Evolutionary conservation across 1,139 yeast genomes (phyloP).

Genomic region (Candida glucosophila): DNA sequence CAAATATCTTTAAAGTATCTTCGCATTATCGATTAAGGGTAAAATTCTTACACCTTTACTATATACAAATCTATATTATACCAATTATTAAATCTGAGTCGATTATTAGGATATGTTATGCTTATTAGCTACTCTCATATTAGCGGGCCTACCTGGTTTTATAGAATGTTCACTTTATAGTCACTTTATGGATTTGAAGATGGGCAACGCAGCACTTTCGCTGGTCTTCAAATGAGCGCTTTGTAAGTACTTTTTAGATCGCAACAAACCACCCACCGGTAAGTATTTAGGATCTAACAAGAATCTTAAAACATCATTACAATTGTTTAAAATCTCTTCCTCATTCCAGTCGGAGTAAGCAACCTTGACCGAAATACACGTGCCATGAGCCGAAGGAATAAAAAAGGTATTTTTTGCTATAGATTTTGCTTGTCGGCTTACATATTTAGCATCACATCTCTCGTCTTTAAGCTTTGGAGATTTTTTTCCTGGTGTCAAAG

Average conservation of each 20-base stretch:
- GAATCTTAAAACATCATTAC: slow-evolving; percentile 46
- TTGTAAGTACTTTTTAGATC: slow-evolving; percentile 30
- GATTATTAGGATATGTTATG: too few species aligned
- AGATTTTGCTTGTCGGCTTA: slow-evolving; percentile 50
- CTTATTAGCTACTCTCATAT: background rate
- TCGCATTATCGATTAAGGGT: too few species aligned
- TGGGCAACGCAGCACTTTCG: slow-evolving; percentile 53
- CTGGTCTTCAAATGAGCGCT: slow-evolving; percentile 54
- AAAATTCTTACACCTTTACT: too few species aligned
- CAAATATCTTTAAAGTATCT: too few species aligned
- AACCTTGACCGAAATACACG: slow-evolving; percentile 39
- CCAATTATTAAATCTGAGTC: too few species aligned
- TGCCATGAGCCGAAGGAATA: slow-evolving; percentile 52
- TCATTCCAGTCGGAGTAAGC: slow-evolving; percentile 43
- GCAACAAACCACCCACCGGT: slow-evolving; percentile 57
- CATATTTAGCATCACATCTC: slow-evolving; percentile 52
- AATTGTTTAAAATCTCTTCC: slow-evolving; percentile 40
- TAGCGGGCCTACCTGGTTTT: slow-evolving; percentile 22
- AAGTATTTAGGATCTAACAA: slow-evolving; percentile 36
- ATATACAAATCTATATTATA: too few species aligned
- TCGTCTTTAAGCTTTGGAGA: slow-evolving; percentile 41
- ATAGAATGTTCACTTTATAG: too few species aligned
- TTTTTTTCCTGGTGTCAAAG: slow-evolving; percentile 21
- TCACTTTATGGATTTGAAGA: slow-evolving; percentile 14
- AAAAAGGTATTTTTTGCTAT: slow-evolving; percentile 54